Conservation (phyloP, 1,284 basidiomycete species). For the Amylostereum areolatum region DNA sequence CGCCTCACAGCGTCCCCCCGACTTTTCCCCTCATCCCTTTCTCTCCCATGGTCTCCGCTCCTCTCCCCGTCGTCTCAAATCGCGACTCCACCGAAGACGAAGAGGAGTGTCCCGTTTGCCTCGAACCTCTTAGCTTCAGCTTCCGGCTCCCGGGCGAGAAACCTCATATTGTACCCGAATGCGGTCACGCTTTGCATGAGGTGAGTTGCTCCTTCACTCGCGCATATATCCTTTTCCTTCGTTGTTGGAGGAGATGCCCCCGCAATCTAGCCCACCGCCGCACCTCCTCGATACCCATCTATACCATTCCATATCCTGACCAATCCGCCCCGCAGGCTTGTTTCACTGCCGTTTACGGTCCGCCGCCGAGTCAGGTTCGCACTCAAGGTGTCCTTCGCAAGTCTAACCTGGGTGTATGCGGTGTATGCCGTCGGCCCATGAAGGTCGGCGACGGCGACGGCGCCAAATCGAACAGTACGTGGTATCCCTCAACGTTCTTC, state of each 20-base stretch:
- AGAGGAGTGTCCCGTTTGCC: constrained; percentile 85
- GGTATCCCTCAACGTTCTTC: constrained; percentile 1
- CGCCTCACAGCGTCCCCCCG: constrained; percentile 15
- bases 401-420: constrained; percentile 88
- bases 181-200: constrained; percentile 95
- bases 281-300: constrained; percentile 2
- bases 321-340: constrained; percentile 59
- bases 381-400: constrained; percentile 52
- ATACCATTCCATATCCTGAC: neutral
- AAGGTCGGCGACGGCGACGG: constrained; percentile 80
- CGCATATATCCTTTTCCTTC: constrained; percentile 1
- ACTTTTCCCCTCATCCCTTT: constrained; percentile 39
- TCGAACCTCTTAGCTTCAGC: constrained; percentile 84
- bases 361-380: constrained; percentile 58
- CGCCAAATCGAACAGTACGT: constrained; percentile 84
- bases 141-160: constrained; percentile 91
- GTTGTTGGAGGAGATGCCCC: neutral
- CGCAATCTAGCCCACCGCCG: neutral
- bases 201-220: constrained; percentile 39
- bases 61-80: constrained; percentile 62
- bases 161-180: constrained; percentile 93
- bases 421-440: constrained; percentile 94
- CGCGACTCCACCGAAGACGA: constrained; percentile 65
- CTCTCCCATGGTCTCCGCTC: constrained; percentile 49
- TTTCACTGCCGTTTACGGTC: constrained; percentile 93